Conservation (phyloP, 2,329 filamentous ascomycete species). For the Claviceps purpurea region DNA sequence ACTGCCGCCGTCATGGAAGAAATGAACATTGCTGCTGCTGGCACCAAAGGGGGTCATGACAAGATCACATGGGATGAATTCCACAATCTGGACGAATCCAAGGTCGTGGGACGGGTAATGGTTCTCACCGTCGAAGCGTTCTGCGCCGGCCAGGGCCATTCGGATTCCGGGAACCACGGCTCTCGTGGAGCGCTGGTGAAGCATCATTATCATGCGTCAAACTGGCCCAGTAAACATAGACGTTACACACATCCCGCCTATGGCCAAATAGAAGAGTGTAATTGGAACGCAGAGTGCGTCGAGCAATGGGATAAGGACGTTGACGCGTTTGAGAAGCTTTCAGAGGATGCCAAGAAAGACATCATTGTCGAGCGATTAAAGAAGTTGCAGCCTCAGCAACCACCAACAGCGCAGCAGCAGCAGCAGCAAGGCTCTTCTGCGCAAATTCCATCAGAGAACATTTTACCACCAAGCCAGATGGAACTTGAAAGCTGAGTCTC, state of each 20-base stretch:
- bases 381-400: slow-evolving; percentile 2
- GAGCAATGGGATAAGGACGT: slow-evolving; percentile 52
- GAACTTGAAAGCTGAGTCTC: no score
- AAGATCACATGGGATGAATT: slow-evolving; percentile 49
- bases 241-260: slow-evolving; percentile 55
- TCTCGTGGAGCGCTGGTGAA: slow-evolving; percentile 53
- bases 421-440: not conserved
- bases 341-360: slow-evolving; percentile 45
- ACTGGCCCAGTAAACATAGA: slow-evolving; percentile 55
- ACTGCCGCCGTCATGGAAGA: slow-evolving; percentile 50
- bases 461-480: not conserved
- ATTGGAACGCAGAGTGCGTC: slow-evolving; percentile 54
- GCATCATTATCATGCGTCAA: slow-evolving; percentile 63
- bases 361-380: slow-evolving; percentile 22
- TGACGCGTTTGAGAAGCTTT: slow-evolving; percentile 43
- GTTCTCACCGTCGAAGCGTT: slow-evolving; percentile 61
- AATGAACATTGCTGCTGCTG: slow-evolving; percentile 32
- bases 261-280: slow-evolving; percentile 57
- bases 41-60: slow-evolving; percentile 13
- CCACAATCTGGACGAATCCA: slow-evolving; percentile 53
- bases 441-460: not conserved
- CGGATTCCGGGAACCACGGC: slow-evolving; percentile 57
- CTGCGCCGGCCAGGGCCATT: slow-evolving; percentile 60
- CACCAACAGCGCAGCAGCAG: not conserved
- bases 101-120: slow-evolving; percentile 48